Base-by-base conservation (phyloP, 768 basidiomycete species). In the Tricholoma hemisulphureum region DNA sequence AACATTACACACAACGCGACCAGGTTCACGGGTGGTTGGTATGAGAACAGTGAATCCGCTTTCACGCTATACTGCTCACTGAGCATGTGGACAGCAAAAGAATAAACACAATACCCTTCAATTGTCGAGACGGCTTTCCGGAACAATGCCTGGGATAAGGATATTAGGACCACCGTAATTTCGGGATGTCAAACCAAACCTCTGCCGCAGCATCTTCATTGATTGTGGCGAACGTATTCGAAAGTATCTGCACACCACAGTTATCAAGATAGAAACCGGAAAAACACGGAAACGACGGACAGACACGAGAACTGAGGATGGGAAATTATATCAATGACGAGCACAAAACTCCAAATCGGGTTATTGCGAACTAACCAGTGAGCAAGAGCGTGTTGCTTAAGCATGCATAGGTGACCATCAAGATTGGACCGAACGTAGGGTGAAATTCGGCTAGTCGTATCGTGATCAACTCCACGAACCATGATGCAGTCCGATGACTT, bases 131-230 rank as follows among this genome's bases (percentile, higher is more conserved):
- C 96, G 0, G 95, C 95, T 68, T 88, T 88, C 49, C 96, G 80
- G 70, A 96, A 98, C 94, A 97, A 94, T 2, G 91, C 91, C 91
- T 96, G 61, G 13, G 45, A 23, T 14, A 29, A 32, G 34, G 32
- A 55, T 61, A 26, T 64, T 60, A 13, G n/a, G 21, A 49, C 28
- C n/a, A 31, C 13, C 37, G 29, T 3, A 7, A 31, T 50, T 14
- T 1, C 24, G 37, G 16, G 51, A 49, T n/a, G 34, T 14, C 28
- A 29, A 53, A 23, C 60, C 69, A 51, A 62, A 92, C 93, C 80
- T 97, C 94, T 1, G 95, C 94, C 1, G 84, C 87, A 28, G 96
- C 97, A 71, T 98, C 94, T 63, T 92, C 89, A 61, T 88, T 95
- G 65, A 98, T 93, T 6, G 83, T 91, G 0, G 95, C 87, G 69